Evolutionary conservation across 176 grass and related monocot genomes (phyloP).

Genomic region (Eragrostis nindensis): DNA sequence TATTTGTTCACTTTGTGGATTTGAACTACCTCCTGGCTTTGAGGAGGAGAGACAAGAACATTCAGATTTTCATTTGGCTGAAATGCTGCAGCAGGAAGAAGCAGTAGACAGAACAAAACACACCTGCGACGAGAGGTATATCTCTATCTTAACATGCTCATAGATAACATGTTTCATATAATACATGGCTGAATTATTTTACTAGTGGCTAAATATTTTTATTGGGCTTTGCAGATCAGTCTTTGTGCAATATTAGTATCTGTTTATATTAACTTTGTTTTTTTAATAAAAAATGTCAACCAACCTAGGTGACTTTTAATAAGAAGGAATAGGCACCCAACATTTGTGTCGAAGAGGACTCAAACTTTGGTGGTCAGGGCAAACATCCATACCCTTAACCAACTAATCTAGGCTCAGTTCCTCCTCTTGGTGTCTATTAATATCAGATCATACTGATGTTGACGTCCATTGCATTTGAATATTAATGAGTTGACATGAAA

Average conservation of each 20-base stretch:
- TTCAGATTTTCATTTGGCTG: conserved; percentile 81
- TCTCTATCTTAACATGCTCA: not conserved
- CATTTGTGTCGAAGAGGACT: too few relatives aligned
- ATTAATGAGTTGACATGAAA: too few relatives aligned
- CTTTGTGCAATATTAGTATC: not conserved
- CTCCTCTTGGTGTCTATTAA: not conserved
- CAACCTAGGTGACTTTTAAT: too few relatives aligned
- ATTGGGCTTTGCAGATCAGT: not conserved
- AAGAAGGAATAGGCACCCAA: too few relatives aligned
- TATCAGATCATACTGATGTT: not conserved
- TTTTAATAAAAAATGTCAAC: too few relatives aligned
- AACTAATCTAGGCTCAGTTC: too few relatives aligned
- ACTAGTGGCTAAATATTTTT: not conserved
- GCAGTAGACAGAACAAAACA: conserved; percentile 4
- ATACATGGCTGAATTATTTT: not conserved
- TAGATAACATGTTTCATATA: not conserved
- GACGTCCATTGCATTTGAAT: not conserved
- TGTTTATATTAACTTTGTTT: not conserved
- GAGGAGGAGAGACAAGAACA: conserved; percentile 89
- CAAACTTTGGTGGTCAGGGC: too few relatives aligned
- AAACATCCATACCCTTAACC: too few relatives aligned
- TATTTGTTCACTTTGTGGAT: conserved; percentile 80
- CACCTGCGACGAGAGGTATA: conserved; percentile 52
- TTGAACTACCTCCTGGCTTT: conserved; percentile 79
- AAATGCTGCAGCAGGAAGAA: conserved; percentile 81